These are phyloP conservation scores for Babesia caballi DNA, from an alignment of 169 alveolate genomes.

Conservation along the genomic window DNA sequence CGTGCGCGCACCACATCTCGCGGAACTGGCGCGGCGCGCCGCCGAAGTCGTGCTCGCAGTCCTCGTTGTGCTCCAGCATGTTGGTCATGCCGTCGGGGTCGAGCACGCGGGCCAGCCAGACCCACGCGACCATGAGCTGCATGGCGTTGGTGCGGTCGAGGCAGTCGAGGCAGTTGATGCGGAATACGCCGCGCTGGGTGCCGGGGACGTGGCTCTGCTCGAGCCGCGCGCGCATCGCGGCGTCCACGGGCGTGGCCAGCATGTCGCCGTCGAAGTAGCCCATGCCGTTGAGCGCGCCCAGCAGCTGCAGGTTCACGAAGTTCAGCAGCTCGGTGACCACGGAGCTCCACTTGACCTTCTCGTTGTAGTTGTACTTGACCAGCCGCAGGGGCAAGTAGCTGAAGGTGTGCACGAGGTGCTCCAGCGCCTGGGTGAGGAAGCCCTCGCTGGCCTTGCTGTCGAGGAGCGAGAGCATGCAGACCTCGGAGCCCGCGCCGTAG, in stretches of 20 bases:
- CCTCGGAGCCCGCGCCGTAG: constrained; percentile 68
- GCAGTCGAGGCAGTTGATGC: constrained; percentile 97
- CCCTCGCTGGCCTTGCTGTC: constrained; percentile 69
- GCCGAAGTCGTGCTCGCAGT: constrained; percentile 16
- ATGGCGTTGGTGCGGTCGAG: constrained; percentile 96
- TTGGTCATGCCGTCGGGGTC: constrained; percentile 34
- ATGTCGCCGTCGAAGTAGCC: constrained; percentile 50
- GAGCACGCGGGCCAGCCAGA: constrained; percentile 39
- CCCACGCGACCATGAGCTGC: constrained; percentile 88
- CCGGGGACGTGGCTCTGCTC: not conserved
- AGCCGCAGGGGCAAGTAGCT: not conserved
- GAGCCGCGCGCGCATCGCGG: not conserved
- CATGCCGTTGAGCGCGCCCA: constrained; percentile 17
- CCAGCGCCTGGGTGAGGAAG: constrained; percentile 69
- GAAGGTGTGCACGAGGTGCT: constrained; percentile 24
- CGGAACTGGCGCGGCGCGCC: constrained; percentile 34
- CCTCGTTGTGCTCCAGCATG: constrained; percentile 17
- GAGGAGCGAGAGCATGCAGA: constrained; percentile 77
- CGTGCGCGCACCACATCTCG: constrained; percentile 90
- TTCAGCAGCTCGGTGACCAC: constrained; percentile 41
- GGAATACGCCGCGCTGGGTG: constrained; percentile 90
- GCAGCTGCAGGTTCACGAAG: constrained; percentile 26
- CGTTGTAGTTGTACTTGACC: constrained; percentile 49
- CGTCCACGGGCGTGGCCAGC: not conserved
- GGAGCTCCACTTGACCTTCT: constrained; percentile 57